A percentile compares a stretch with the other conserved stretches of the same genome.
Conservation (phyloP, 345 rosid genomes). For the Hypericum androsaemum region DNA sequence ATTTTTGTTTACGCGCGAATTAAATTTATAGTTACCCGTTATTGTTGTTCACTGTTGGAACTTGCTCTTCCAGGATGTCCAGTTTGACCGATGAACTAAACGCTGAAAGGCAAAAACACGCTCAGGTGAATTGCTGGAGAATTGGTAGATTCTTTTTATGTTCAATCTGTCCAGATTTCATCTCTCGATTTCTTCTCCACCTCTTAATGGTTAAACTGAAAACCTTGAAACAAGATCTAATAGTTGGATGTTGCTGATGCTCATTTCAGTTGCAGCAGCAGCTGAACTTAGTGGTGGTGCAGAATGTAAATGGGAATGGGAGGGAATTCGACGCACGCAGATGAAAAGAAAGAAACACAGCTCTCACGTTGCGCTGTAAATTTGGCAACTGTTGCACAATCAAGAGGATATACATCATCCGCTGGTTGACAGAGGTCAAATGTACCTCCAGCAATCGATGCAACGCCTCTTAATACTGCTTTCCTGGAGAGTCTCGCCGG, state of each 20-base stretch:
- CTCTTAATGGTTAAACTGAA: background rate
- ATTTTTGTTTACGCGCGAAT: constrained; percentile 3
- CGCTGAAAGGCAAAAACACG: constrained; percentile 55
- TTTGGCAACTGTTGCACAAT: too few relatives aligned
- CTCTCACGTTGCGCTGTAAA: too few relatives aligned
- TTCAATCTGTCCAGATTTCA: background rate
- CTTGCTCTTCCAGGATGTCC: constrained; percentile 46
- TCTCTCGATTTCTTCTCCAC: background rate
- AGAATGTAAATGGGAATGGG: constrained; percentile 38
- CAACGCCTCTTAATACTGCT: too few relatives aligned
- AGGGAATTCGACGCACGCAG: constrained; percentile 22
- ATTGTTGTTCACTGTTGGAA: constrained; percentile 4
- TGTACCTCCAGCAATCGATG: too few relatives aligned
- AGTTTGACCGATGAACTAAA: constrained; percentile 63
- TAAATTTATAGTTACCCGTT: background rate
- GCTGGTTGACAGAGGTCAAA: too few relatives aligned
- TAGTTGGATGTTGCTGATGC: constrained; percentile 4
- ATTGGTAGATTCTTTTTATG: background rate
- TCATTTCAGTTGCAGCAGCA: constrained; percentile 57
- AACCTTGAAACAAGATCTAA: background rate
- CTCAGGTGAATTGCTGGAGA: constrained; percentile 42
- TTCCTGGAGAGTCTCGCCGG: too few relatives aligned
- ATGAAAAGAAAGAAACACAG: too few relatives aligned
- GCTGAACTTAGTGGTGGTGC: constrained; percentile 38
- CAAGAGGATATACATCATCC: too few relatives aligned